A percentile compares a stretch with the other conserved stretches of the same genome.
phyloP scores from a whole-genome alignment of 345 rosid genomes.

The Populus pruinosa region DNA sequence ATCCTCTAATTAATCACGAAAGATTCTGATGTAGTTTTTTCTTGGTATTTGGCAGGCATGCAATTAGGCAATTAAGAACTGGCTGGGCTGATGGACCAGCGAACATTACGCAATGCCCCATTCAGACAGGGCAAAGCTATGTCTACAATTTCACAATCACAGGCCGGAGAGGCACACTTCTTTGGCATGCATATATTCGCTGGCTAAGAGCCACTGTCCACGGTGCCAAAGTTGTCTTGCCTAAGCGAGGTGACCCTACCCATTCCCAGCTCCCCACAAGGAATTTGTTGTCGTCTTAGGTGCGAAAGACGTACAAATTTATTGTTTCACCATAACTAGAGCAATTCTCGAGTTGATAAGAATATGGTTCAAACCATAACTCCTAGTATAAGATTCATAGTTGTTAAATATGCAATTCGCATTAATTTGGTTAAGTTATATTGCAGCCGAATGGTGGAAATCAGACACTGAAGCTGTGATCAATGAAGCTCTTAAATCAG shows the following conservation, averaged over 20 bases:
- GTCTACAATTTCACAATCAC: slow-evolving; percentile 55
- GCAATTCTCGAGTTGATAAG: too few species aligned
- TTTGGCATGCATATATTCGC: slow-evolving; percentile 68
- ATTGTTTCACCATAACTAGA: background rate
- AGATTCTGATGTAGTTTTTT: background rate
- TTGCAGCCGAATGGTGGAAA: slow-evolving; percentile 76
- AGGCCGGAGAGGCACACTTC: slow-evolving; percentile 66
- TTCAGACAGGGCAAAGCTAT: slow-evolving; percentile 54
- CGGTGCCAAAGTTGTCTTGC: slow-evolving; percentile 62
- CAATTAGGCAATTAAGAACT: slow-evolving; percentile 58
- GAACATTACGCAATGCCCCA: slow-evolving; percentile 75
- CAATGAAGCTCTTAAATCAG: slow-evolving; percentile 48
- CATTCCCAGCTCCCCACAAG: slow-evolving; percentile 53
- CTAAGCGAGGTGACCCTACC: slow-evolving; percentile 58
- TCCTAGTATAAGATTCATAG: background rate
- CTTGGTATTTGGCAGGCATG: slow-evolving; percentile 51
- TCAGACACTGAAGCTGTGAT: slow-evolving; percentile 53
- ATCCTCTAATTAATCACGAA: background rate
- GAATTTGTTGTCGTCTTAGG: slow-evolving; percentile 54
- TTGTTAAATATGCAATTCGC: background rate
- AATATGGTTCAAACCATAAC: background rate
- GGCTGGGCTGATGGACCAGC: slow-evolving; percentile 93
- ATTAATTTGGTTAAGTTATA: background rate
- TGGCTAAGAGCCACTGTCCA: slow-evolving; percentile 71
- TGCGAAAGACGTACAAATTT: background rate